Percentiles rank a stretch among this genome's conserved stretches.
Evolutionary conservation across 805 yeast genomes (phyloP).

Genomic region (Yamadazyma insecticola): DNA sequence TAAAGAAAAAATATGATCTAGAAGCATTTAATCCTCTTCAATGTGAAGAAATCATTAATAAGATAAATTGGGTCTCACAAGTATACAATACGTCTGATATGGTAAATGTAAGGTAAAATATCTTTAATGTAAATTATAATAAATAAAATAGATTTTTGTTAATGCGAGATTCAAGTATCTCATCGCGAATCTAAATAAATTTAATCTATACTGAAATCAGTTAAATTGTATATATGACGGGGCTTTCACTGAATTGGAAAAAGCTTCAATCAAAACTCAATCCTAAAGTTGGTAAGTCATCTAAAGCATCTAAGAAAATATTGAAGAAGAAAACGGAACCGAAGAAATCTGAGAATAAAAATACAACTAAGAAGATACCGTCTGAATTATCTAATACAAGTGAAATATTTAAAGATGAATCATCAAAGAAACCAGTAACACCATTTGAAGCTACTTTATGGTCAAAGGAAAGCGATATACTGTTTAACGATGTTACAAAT

Average conservation of each 20-base stretch:
- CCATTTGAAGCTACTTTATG: conserved; percentile 20
- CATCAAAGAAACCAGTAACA: conserved; percentile 6
- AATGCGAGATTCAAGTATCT: too few species aligned
- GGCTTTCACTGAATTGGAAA: conserved; percentile 22
- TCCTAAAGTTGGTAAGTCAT: too few species aligned
- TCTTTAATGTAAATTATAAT: not conserved
- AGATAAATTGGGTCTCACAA: conserved; percentile 53
- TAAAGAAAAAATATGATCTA: conserved; percentile 75
- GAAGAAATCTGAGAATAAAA: conserved; percentile 1
- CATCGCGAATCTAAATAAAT: too few species aligned
- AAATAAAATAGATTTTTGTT: too few species aligned
- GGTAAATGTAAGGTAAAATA: conserved; percentile 5
- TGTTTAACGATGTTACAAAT: conserved; percentile 7
- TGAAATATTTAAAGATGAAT: too few species aligned
- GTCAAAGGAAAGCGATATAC: conserved; percentile 20
- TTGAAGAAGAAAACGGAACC: conserved; percentile 10
- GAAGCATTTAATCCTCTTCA: conserved; percentile 64
- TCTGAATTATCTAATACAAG: too few species aligned
- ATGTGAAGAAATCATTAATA: conserved; percentile 72
- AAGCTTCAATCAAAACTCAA: too few species aligned
- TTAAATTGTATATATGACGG: too few species aligned
- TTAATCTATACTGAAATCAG: too few species aligned
- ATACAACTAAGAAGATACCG: not conserved
- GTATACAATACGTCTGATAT: conserved; percentile 39
- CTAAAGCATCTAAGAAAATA: too few species aligned